phyloP scores from a whole-genome alignment of 208 protist species.

The Herpetomonas muscarum region DNA sequence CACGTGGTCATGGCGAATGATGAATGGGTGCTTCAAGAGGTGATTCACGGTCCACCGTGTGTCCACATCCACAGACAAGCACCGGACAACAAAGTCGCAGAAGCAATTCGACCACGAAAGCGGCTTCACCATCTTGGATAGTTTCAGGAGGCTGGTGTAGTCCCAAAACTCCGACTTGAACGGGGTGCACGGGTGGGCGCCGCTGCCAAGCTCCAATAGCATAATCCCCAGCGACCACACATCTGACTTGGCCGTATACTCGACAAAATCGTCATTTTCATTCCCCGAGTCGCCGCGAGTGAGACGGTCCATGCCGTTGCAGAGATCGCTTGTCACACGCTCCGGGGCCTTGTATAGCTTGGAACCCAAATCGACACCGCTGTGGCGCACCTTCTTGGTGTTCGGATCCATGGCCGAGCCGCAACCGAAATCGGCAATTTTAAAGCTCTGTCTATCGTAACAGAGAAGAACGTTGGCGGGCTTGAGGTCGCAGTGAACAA shows the following conservation, averaged over 20 bases:
- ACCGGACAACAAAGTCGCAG: conserved; percentile 78
- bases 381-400: conserved; percentile 32
- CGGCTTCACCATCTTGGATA: conserved; percentile 80
- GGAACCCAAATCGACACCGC: conserved; percentile 63
- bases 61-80: conserved; percentile 36
- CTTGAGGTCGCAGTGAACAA: conserved; percentile 97
- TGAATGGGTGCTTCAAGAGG: conserved; percentile 78
- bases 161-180: conserved; percentile 90
- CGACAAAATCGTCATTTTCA: conserved; percentile 33
- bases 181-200: conserved; percentile 69
- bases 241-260: conserved; percentile 78
- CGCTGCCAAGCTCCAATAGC: conserved; percentile 71
- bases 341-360: conserved; percentile 89
- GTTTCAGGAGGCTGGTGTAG: conserved; percentile 63
- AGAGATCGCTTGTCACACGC: conserved; percentile 23
- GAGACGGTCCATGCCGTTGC: conserved; percentile 13
- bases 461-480: conserved; percentile 94
- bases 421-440: conserved; percentile 87
- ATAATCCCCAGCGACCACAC: conserved; percentile 88
- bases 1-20: conserved; percentile 53
- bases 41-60: conserved; percentile 57
- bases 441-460: conserved; percentile 68
- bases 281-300: neutral
- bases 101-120: conserved; percentile 66
- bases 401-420: conserved; percentile 59